A percentile compares a stretch with the other conserved stretches of the same genome.
These are phyloP conservation scores for Diaporthe ampelina DNA, from an alignment of 2,329 filamentous ascomycete genomes.

Conservation along the genomic window DNA sequence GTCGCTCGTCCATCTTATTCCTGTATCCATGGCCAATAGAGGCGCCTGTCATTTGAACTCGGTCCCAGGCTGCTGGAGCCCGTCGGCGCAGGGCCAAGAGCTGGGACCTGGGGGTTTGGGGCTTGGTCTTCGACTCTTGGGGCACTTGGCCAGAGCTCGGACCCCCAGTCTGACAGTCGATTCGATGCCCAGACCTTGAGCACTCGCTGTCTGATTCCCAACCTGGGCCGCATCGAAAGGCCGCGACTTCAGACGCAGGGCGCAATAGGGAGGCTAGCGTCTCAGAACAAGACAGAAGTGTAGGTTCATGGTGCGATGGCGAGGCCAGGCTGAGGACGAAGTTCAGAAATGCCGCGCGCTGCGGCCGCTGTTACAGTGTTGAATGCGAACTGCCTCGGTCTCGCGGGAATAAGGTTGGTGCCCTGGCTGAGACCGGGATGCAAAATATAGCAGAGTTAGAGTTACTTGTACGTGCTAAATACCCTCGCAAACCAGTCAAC, in stretches of 20 bases:
- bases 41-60: constrained; percentile 5
- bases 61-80: constrained; percentile 21
- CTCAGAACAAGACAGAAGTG: background rate
- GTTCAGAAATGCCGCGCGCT: background rate
- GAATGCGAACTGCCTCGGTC: background rate
- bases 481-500: background rate
- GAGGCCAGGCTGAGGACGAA: background rate
- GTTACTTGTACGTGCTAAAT: background rate
- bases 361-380: constrained; percentile 2
- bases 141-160: background rate
- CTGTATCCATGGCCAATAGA: background rate
- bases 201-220: background rate
- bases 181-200: background rate
- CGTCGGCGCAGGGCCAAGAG: background rate
- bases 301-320: background rate
- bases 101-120: background rate
- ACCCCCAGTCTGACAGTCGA: background rate
- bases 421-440: background rate
- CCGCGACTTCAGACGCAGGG: constrained; percentile 14
- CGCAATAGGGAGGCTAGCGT: background rate
- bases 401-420: background rate
- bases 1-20: background rate
- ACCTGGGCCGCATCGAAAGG: background rate
- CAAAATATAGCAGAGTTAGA: constrained; percentile 12
- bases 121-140: background rate